A percentile compares a stretch with the other conserved stretches of the same genome.
Conservation (phyloP, 148 eudicot genomes). For the Pouteria glomerata region DNA sequence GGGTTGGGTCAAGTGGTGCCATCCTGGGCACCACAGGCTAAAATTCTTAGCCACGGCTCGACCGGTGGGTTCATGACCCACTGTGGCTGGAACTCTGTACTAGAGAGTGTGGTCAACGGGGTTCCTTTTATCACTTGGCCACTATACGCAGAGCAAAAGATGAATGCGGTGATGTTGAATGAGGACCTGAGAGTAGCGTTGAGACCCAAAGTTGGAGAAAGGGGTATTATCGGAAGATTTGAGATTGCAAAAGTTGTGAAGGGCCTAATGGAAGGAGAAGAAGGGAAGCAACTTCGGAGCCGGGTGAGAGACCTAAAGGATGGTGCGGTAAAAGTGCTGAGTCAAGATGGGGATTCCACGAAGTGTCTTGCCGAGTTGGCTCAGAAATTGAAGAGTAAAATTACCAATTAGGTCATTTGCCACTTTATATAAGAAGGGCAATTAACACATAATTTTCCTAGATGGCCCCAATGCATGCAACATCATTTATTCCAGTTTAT, state of each 20-base stretch:
- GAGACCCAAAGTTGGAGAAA: constrained; percentile 21
- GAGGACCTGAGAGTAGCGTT: constrained; percentile 45
- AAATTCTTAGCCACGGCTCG: constrained; percentile 33
- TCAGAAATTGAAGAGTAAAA: constrained; percentile 28
- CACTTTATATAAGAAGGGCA: too few species aligned
- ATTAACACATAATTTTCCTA: too few species aligned
- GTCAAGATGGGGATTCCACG: constrained; percentile 42
- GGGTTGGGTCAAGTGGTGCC: constrained; percentile 40
- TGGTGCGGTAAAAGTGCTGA: constrained; percentile 27
- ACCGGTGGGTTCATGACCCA: constrained; percentile 56
- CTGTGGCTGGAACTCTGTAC: constrained; percentile 56
- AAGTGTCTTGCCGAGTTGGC: constrained; percentile 34
- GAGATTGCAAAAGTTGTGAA: constrained; percentile 35
- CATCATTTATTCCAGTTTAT: too few species aligned
- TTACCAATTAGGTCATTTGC: constrained; percentile 3
- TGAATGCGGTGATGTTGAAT: constrained; percentile 38
- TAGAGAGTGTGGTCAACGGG: constrained; percentile 50
- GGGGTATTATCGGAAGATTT: constrained; percentile 21
- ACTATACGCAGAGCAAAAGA: constrained; percentile 50
- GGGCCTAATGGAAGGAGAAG: constrained; percentile 53
- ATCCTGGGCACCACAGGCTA: constrained; percentile 51
- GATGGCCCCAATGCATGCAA: too few species aligned
- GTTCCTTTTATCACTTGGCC: constrained; percentile 57
- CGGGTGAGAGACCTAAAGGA: constrained; percentile 40
- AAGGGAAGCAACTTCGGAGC: constrained; percentile 33